phyloP scores from a whole-genome alignment of 352 stramenopile genomes.

The Globisporangium middletonii region DNA sequence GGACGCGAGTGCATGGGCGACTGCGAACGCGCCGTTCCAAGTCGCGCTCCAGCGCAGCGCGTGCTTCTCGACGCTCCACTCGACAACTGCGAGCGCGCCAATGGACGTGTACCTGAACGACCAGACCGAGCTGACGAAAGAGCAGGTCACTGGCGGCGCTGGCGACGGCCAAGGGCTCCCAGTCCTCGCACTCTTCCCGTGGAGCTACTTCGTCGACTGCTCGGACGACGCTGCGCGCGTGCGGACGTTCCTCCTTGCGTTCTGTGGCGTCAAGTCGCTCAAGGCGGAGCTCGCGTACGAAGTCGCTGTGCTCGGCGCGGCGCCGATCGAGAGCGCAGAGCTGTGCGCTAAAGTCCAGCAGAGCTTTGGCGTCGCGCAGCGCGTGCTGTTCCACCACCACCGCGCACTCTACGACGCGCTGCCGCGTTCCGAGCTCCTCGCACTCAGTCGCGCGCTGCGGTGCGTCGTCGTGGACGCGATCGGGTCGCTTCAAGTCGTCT shows the following conservation, averaged over 20 bases:
- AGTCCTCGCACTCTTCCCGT: constrained; percentile 52
- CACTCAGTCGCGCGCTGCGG: constrained; percentile 23
- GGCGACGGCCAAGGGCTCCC: constrained; percentile 12
- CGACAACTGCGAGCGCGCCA: constrained; percentile 2
- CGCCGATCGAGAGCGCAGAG: constrained; percentile 17
- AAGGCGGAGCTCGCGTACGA: constrained; percentile 39
- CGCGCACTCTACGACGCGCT: constrained; percentile 31
- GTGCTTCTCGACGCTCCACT: constrained; percentile 23
- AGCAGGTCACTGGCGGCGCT: constrained; percentile 14
- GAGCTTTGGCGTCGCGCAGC: constrained; percentile 40
- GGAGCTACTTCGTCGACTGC: constrained; percentile 32
- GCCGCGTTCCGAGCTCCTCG: constrained; percentile 22
- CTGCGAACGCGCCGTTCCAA: constrained; percentile 16
- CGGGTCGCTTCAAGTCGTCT: constrained; percentile 43
- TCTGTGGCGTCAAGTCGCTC: constrained; percentile 50
- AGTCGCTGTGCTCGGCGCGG: constrained; percentile 37
- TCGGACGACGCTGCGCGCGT: constrained; percentile 14
- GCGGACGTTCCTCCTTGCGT: constrained; percentile 29
- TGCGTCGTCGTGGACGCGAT: constrained; percentile 35
- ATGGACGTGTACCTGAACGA: constrained; percentile 62
- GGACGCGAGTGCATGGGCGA: constrained; percentile 3
- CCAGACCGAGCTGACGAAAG: constrained; percentile 33
- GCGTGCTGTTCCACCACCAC: constrained; percentile 48
- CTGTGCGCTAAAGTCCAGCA: constrained; percentile 20
- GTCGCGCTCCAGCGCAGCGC: constrained; percentile 21